These are phyloP conservation scores for Pseudogymnoascus pannorum DNA, from an alignment of 2,329 filamentous ascomycete species.

Conservation along the genomic window DNA sequence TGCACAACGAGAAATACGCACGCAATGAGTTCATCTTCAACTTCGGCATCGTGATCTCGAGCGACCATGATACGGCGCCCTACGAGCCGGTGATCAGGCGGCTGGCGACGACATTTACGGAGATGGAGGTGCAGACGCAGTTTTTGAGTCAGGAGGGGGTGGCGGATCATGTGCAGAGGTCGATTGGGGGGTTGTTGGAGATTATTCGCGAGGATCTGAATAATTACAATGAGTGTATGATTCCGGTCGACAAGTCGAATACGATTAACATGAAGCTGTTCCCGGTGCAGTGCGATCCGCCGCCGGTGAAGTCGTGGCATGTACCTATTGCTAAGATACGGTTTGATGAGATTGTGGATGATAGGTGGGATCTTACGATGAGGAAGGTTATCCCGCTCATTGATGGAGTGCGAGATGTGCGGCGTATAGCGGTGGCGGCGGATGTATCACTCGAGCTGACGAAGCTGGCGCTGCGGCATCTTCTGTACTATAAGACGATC, in stretches of 20 bases:
- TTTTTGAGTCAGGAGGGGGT: constrained; percentile 56
- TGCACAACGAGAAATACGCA: constrained; percentile 73
- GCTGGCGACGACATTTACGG: constrained; percentile 75
- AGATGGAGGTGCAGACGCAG: constrained; percentile 84
- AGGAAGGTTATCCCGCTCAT: constrained; percentile 76
- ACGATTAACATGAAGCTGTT: constrained; percentile 96
- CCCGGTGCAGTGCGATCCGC: constrained; percentile 69
- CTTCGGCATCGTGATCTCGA: constrained; percentile 76
- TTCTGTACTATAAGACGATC: constrained; percentile 88
- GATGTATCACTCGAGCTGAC: constrained; percentile 83
- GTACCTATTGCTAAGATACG: constrained; percentile 74
- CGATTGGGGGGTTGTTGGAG: constrained; percentile 78
- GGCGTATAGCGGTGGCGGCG: constrained; percentile 75
- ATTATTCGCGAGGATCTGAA: constrained; percentile 82
- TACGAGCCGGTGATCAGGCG: constrained; percentile 83
- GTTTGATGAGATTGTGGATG: constrained; percentile 54
- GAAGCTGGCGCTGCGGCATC: constrained; percentile 76
- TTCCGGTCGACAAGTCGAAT: constrained; percentile 83
- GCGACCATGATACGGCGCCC: constrained; percentile 62
- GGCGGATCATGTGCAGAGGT: constrained; percentile 46
- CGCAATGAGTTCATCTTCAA: constrained; percentile 99
- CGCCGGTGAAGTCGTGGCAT: constrained; percentile 77
- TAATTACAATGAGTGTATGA: constrained; percentile 98
- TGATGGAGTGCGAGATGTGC: constrained; percentile 84
- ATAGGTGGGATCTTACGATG: constrained; percentile 69